Base-by-base conservation (phyloP, 2,329 filamentous ascomycete genomes). In the Colletotrichum graminicola region DNA sequence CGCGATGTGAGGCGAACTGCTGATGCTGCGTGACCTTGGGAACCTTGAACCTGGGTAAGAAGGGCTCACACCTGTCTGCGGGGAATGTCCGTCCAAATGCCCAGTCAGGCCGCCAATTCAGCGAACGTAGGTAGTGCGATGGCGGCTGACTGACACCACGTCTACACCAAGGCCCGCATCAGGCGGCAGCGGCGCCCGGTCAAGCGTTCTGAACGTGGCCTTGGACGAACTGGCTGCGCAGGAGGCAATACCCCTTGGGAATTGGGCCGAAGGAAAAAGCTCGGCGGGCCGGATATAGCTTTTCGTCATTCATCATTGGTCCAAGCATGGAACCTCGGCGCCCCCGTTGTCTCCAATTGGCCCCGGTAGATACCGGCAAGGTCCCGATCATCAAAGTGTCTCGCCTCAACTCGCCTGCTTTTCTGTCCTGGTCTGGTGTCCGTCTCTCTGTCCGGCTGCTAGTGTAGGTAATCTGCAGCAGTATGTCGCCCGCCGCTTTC, bases 331-430 rank as follows among this genome's bases (percentile, higher is more conserved):
- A 34, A n/a, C 26, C 60, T 68, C 65, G 59, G 65, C 59, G 59
- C 65, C 68, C 51, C 68, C 54, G 65, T 29, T 52, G 68, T 32
- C 52, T 45, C 64, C 67, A 56, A 67, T 71, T 62, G 57, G 57
- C 32, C 62, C 45, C 39, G 32, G 62, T 34, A 34, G 57, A 51
- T 36, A 57, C 45, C 39, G 32, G 62, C 34, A 34, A 34, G 49
- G 11, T 63, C 49, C 61, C 36, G 61, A 55, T 63, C 34, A 63
- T 63, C 61, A 51, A 45, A 34, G 61, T 49, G 47, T 43, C 49
- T 51, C 49, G 34, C 36, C 34, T 62, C 29, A 34, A 29, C 68
- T 59, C 65, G 64, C 64, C 41, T 61, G 36, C 41, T 67, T 67
- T 57, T 71, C 21, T 36, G 45, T n/a, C 21, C 4, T 36, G 18